Base-by-base conservation (phyloP, 2,329 filamentous ascomycete genomes). In the Alternaria angustiovoidea region DNA sequence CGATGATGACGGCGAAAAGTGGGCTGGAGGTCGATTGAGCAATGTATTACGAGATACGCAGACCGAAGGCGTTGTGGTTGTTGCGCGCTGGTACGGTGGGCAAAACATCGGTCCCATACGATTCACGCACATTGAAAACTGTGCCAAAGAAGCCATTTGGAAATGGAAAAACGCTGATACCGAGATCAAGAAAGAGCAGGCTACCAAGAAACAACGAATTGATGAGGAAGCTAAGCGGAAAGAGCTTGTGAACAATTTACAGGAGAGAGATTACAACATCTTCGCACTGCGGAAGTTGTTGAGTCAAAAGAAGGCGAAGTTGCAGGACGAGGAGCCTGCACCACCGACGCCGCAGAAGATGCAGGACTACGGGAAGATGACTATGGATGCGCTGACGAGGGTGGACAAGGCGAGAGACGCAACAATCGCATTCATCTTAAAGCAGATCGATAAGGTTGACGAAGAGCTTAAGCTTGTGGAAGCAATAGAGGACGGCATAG, bases 81-180 rank as follows among this genome's bases (percentile, higher is more conserved):
- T 87, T 8, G 85, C 83, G 38, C 69, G 85, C 16, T 86, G 84
- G 84, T 86, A 84, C 64, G 84, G 85, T 2, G 85, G 85, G 1
- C 75, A 81, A 4, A 79, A 85, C 67, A 78, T 87, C 9, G 85
- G 85, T 0, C 84, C 83, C 1, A 79, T 84, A 16, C 71, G 85
- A 16, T 87, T 86, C 62, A 80, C 78, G 51, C 84, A 86, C 60
- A 84, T 87, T 28, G 83, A 85, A 66, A 80, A 73, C 24, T 79
- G 74, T 32, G 84, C 84, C 2, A 78, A 79, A 57, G 81, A 82
- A 56, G 84, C 83, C 2, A 79, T 86, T 18, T 68, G 72, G 65
- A 79, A 74, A 44, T 85, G 78, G 67, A 76, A 77, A 56, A 68
- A 67, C 39, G 75, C 77, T 30, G 68, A 70, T 32, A 62, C 57